These are phyloP conservation scores for Colletotrichum sp. DNA, from an alignment of 2,329 filamentous ascomycete species.

Conservation along the genomic window DNA sequence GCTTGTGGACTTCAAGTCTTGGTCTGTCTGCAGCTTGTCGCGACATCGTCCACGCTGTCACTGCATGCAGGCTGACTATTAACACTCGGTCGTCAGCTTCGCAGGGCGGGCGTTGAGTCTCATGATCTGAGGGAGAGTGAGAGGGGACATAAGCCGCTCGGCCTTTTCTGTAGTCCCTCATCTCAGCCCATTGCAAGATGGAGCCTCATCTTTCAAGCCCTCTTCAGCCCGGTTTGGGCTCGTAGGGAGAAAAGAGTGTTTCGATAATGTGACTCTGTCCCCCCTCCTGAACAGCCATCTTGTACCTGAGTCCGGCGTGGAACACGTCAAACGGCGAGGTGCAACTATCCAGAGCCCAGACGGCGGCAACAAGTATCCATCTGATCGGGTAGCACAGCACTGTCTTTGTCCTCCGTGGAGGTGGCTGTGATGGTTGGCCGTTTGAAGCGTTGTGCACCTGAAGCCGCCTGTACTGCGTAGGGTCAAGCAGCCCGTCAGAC, in stretches of 20 bases:
- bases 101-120: not conserved
- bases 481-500: not conserved
- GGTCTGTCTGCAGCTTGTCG: conserved; percentile 8
- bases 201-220: not conserved
- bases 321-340: not conserved
- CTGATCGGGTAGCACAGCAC: not conserved
- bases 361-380: not conserved
- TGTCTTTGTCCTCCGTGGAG: not conserved
- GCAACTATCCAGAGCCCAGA: not conserved
- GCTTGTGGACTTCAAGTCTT: not conserved
- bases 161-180: not conserved
- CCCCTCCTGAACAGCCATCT: not conserved
- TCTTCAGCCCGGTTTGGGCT: not conserved
- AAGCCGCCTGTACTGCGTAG: not conserved
- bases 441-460: conserved; percentile 14
- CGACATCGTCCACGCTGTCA: conserved; percentile 17
- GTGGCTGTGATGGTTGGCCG: conserved; percentile 15
- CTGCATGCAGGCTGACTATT: conserved; percentile 17
- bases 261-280: not conserved
- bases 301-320: conserved; percentile 14
- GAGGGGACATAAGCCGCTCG: not conserved
- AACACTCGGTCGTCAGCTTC: conserved; percentile 5
- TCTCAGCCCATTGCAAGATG: not conserved
- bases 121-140: conserved; percentile 4
- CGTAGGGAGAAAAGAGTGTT: not conserved